phyloP scores from a whole-genome alignment of 1,139 yeast species.

The Hansenula sp. region DNA sequence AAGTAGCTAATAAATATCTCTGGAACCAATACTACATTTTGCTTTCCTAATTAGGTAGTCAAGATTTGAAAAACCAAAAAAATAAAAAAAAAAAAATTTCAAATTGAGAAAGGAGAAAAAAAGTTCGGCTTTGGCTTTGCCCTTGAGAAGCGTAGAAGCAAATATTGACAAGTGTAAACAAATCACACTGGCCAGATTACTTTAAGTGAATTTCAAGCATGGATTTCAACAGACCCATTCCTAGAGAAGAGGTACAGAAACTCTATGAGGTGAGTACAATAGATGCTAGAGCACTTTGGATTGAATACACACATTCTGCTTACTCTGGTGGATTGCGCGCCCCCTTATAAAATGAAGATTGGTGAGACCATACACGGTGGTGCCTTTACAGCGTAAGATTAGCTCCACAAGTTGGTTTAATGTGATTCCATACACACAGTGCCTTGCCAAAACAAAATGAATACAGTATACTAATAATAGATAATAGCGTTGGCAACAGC shows the following conservation, averaged over 20 bases:
- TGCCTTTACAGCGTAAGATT: no score
- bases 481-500: slow-evolving; percentile 53
- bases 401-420: no score
- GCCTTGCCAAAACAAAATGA: neutral
- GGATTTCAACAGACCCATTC: slow-evolving; percentile 20
- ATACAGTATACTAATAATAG: slow-evolving; percentile 3
- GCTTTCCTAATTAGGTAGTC: slow-evolving; percentile 10
- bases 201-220: slow-evolving; percentile 4
- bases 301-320: no score
- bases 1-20: no score
- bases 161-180: slow-evolving; percentile 4
- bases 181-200: neutral
- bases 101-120: neutral
- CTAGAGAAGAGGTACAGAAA: slow-evolving; percentile 23
- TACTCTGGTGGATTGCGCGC: neutral
- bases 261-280: slow-evolving; percentile 17
- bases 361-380: neutral
- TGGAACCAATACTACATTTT: no score
- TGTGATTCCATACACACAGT: no score
- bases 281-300: no score
- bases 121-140: slow-evolving; percentile 4
- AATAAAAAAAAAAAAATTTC: no score
- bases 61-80: no score
- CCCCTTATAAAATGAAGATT: neutral
- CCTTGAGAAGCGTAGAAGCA: slow-evolving; percentile 1